Base-by-base conservation (phyloP, 768 basidiomycete species). In the Tulasnella sp. region DNA sequence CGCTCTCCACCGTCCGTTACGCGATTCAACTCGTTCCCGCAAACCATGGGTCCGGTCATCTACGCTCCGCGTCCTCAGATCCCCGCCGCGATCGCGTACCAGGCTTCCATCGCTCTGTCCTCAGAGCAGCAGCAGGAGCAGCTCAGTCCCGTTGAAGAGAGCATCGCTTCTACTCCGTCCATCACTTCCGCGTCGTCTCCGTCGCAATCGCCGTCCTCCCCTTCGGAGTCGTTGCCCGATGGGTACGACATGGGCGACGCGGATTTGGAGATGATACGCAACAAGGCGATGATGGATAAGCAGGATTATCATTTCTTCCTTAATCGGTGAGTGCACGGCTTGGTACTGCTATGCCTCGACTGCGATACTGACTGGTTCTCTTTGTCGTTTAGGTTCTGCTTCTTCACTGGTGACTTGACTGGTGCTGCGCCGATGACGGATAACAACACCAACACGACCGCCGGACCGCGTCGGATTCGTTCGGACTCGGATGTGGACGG, bases 401-500 rank as follows among this genome's bases (percentile, higher is more conserved):
- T 72, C 71, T 72, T 39, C 35, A 72, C 71, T 5, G 71, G 71
- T 1, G 62, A 63, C 37, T 16, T 59, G 16, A 59, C 52, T 29
- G 52, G 52, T 14, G 52, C 29, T 2, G 26, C 14, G 22, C 32
- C 52, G 5, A 29, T 29, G 11, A 29, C 6, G 8, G 52, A 32
- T 5, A 3, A 29, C 26, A 29, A 22, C 3, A 32, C 52, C 0
- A 5, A 26, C n/a, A n/a, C n/a, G n/a, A n/a, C n/a, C n/a, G 26
- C 47, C 36, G 29, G 26, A 19, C 71, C 71, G 17, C 71, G 71
- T 35, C 59, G 71, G 19, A 72, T 63, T n/a, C 71, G 65, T 22
- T 72, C 71, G 34, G 71, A 72, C 35, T 72, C 71, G 5, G 63
- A 65, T 16, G 71, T 72, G 22, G 71, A 72, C 29, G 65, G 26